These are phyloP conservation scores for Boletus smithii DNA, from an alignment of 1,284 basidiomycete genomes.

Conservation along the genomic window DNA sequence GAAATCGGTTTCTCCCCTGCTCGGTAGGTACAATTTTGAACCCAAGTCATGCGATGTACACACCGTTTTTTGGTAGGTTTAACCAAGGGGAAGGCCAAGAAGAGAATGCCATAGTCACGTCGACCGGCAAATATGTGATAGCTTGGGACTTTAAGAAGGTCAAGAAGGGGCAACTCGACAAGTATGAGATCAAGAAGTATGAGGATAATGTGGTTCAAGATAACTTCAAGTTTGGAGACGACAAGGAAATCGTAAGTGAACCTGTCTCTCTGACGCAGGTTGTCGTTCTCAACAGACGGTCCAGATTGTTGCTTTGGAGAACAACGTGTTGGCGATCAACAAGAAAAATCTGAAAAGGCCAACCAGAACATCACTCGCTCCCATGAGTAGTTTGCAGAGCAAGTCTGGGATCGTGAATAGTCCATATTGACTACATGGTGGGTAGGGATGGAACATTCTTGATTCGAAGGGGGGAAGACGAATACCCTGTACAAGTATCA, in stretches of 20 bases:
- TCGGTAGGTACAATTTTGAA: constrained; percentile 46
- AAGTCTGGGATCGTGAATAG: constrained; percentile 67
- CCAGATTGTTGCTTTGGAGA: constrained; percentile 89
- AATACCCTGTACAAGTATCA: constrained; percentile 15
- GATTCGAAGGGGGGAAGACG: background rate
- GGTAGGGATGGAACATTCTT: constrained; percentile 2
- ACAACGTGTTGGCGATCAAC: constrained; percentile 92
- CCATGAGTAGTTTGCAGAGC: constrained; percentile 42
- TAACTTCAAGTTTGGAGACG: constrained; percentile 93
- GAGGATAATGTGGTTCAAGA: constrained; percentile 94
- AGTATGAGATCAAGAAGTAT: constrained; percentile 96
- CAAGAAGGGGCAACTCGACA: constrained; percentile 86
- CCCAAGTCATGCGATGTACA: background rate
- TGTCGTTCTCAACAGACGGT: constrained; percentile 4
- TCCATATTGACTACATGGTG: constrained; percentile 49
- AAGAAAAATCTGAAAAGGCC: constrained; percentile 89
- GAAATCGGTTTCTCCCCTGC: constrained; percentile 91
- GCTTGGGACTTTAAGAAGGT: constrained; percentile 96
- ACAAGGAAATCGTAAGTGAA: constrained; percentile 82
- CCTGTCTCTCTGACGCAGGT: constrained; percentile 5
- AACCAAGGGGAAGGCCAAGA: constrained; percentile 84
- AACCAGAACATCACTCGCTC: constrained; percentile 74
- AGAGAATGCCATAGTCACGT: constrained; percentile 96
- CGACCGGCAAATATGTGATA: constrained; percentile 92
- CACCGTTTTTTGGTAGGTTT: constrained; percentile 58